Evolutionary conservation across 176 grass and related monocot genomes (phyloP).

Genomic region (Pontederia paniculata): DNA sequence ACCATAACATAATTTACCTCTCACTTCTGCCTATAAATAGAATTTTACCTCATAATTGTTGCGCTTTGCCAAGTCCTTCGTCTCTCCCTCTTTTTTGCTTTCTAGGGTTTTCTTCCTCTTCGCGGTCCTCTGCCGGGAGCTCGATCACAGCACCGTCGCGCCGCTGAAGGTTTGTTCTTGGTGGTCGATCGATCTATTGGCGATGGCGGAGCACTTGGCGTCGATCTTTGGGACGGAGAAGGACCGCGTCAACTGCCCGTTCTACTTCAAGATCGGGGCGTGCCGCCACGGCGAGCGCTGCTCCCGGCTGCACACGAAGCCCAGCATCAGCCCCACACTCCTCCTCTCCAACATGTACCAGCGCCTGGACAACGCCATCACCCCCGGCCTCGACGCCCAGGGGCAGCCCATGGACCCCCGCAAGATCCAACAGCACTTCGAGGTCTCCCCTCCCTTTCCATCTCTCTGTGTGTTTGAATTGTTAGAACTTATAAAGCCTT

Average conservation of each 20-base stretch:
- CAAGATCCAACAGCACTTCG: constrained; percentile 23
- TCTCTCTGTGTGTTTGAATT: neutral
- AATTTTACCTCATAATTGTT: too few species aligned
- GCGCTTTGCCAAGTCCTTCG: too few species aligned
- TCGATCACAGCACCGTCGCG: too few species aligned
- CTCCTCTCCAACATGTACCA: constrained; percentile 24
- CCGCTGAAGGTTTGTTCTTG: neutral
- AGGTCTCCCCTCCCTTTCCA: neutral
- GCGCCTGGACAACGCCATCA: constrained; percentile 18
- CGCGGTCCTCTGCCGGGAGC: too few species aligned
- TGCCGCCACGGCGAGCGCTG: constrained; percentile 21
- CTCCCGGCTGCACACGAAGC: constrained; percentile 19
- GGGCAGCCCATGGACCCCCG: constrained; percentile 22
- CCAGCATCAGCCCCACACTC: constrained; percentile 25
- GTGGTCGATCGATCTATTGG: neutral
- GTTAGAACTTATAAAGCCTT: too few species aligned
- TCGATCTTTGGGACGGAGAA: constrained; percentile 26
- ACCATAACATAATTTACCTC: too few species aligned
- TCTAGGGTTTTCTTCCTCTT: too few species aligned
- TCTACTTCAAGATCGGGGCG: constrained; percentile 28
- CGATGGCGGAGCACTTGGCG: constrained; percentile 24
- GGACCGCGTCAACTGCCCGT: constrained; percentile 21
- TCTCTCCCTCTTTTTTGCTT: too few species aligned
- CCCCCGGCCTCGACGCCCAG: constrained; percentile 17
- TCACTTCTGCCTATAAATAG: too few species aligned